Base-by-base conservation (phyloP, 768 basidiomycete species). In the Basidioascus undulatus region DNA sequence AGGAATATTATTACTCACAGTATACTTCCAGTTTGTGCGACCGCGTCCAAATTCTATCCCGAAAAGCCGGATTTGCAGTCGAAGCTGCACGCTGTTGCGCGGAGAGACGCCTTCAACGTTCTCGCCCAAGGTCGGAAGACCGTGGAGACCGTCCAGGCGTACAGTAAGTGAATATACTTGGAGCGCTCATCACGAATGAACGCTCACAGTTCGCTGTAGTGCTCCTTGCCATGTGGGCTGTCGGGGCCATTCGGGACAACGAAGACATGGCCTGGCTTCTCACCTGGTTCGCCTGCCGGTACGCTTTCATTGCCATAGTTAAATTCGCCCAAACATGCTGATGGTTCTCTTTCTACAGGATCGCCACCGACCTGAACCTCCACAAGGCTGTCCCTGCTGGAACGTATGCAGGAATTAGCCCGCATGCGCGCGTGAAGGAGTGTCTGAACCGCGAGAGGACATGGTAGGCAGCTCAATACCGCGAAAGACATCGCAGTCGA, bases 1-100 rank as follows among this genome's bases (percentile, higher is more conserved):
- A 11, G 12, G 37, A 12, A 23, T 18, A 32, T 1, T 23, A 16
- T 11, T 28, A 18, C 15, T n/a, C n/a, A n/a, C n/a, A n/a, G n/a
- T n/a, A n/a, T n/a, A n/a, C n/a, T n/a, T n/a, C n/a, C n/a, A 89
- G 84, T 94, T 44, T 89, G 84, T 53, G 75, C 86, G 12, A 76
- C 87, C 39, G 72, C 87, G 6, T 74, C 80, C 53, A 78, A 79
- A 57, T 87, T 81, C 57, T 86, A 86, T 57, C 64, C 69, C 1
- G 63, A 65, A 21, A 74, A 77, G 32, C 71, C 77, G 11, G 84
- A 86, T 16, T 65, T 92, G 13, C 78, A 87, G 47, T 59, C 69
- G 2, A 69, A 68, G 39, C 64, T 94, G 34, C 68, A 76, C 1
- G 79, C 80, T 38, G 66, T 86, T 25, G 76, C 77, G 2, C 78